Evolutionary conservation across 345 rosid genomes (phyloP).

Genomic region (Sonneratia caseolaris): DNA sequence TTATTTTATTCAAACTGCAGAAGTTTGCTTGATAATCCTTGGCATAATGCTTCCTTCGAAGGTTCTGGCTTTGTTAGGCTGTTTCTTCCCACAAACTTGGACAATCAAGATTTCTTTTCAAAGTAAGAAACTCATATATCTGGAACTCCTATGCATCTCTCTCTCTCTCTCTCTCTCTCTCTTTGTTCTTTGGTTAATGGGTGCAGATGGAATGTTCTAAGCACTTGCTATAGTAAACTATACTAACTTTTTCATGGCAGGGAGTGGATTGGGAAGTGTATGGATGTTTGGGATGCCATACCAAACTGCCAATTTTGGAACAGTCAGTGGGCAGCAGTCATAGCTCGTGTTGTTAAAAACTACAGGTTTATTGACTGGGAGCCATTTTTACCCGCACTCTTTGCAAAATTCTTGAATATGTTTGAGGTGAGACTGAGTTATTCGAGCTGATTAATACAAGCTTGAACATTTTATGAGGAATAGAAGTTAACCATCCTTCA

Average conservation of each 20-base stretch:
- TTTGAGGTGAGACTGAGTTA: slow-evolving; percentile 67
- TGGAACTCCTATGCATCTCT: not conserved
- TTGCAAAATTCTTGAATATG: slow-evolving; percentile 79
- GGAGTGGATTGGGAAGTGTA: slow-evolving; percentile 58
- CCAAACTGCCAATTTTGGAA: slow-evolving; percentile 99
- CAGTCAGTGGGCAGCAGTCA: slow-evolving; percentile 85
- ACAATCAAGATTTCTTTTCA: slow-evolving; percentile 79
- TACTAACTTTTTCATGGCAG: slow-evolving; percentile 36
- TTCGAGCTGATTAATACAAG: slow-evolving; percentile 4
- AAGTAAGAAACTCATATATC: slow-evolving; percentile 41
- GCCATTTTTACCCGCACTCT: slow-evolving; percentile 60
- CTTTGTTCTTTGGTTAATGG: not conserved
- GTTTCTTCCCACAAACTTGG: slow-evolving; percentile 83
- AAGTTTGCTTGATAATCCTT: slow-evolving; percentile 84
- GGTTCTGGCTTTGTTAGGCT: slow-evolving; percentile 92
- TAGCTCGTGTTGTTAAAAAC: slow-evolving; percentile 80
- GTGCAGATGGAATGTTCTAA: not conserved
- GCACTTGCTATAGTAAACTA: not conserved
- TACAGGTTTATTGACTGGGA: slow-evolving; percentile 74
- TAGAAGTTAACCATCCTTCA: not conserved
- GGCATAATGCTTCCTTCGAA: slow-evolving; percentile 95
- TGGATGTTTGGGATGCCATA: slow-evolving; percentile 79
- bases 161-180: slow-evolving; percentile 12
- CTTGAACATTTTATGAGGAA: not conserved
- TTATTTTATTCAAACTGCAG: slow-evolving; percentile 30